phyloP scores from a whole-genome alignment of 2,329 filamentous ascomycete species.

The Thielaviopsis cerberus region DNA sequence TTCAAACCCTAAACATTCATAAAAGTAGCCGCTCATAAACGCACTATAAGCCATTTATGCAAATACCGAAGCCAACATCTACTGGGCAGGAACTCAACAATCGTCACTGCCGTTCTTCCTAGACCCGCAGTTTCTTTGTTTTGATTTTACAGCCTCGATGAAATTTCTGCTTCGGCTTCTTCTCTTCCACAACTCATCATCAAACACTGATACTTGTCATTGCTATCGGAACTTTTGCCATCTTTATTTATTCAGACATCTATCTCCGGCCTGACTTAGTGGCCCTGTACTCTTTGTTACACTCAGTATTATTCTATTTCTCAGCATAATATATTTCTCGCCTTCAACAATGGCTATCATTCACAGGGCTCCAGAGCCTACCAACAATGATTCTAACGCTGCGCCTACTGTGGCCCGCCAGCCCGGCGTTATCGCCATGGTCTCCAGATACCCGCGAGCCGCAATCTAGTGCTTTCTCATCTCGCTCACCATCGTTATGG shows the following conservation, averaged over 20 bases:
- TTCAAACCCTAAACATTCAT: too few relatives aligned
- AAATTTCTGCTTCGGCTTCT: not conserved
- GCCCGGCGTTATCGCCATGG: not conserved
- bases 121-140: not conserved
- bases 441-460: slow-evolving; percentile 9
- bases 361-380: not conserved
- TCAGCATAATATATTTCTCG: not conserved
- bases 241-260: not conserved
- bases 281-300: not conserved
- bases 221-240: not conserved
- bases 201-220: not conserved
- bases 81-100: not conserved
- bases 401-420: not conserved
- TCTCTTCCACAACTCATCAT: not conserved
- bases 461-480: slow-evolving; percentile 11
- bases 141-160: not conserved
- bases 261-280: not conserved
- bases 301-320: not conserved
- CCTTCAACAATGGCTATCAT: not conserved
- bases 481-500: slow-evolving; percentile 12
- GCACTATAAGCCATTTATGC: too few relatives aligned
- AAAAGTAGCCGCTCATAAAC: too few relatives aligned
- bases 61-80: not conserved
- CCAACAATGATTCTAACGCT: not conserved
- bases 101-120: not conserved